Evolutionary conservation across 176 grass and related monocot species (phyloP).

Genomic region (Eleusine coracana): DNA sequence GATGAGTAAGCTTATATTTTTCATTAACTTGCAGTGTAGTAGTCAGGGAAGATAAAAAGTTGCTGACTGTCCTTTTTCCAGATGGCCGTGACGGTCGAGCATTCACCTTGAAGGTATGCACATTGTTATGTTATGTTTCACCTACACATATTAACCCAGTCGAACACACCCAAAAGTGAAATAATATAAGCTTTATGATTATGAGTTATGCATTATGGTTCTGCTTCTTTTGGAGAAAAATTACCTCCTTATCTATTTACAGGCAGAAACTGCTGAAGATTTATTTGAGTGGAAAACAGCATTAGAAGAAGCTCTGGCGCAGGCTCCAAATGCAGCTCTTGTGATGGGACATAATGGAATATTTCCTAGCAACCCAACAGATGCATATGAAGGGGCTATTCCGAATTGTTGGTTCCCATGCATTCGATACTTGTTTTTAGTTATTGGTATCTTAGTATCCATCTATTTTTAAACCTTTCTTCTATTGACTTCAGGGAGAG

Average conservation of each 20-base stretch:
- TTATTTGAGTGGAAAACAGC: slow-evolving; percentile 98
- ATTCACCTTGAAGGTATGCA: slow-evolving; percentile 94
- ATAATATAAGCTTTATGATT: slow-evolving; percentile 29
- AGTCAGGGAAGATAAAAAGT: slow-evolving; percentile 96
- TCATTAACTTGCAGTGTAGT: slow-evolving; percentile 73
- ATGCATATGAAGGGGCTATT: slow-evolving; percentile 87
- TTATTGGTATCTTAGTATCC: slow-evolving; percentile 6
- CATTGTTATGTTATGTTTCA: slow-evolving; percentile 21
- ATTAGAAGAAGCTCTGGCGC: slow-evolving; percentile 94
- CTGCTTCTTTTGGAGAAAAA: slow-evolving; percentile 15
- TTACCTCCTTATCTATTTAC: slow-evolving; percentile 19
- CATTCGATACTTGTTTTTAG: slow-evolving; percentile 28
- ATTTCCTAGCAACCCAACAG: slow-evolving; percentile 86
- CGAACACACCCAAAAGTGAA: slow-evolving; percentile 30
- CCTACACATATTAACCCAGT: slow-evolving; percentile 28
- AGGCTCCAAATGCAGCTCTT: slow-evolving; percentile 99
- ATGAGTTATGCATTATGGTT: slow-evolving; percentile 28
- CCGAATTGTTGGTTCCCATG: slow-evolving; percentile 72
- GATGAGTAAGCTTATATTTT: slow-evolving; percentile 21
- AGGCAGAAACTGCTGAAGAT: slow-evolving; percentile 95
- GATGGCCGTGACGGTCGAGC: slow-evolving; percentile 96
- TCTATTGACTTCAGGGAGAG: slow-evolving; percentile 74
- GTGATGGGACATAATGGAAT: slow-evolving; percentile 99
- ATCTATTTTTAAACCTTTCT: slow-evolving; percentile 24
- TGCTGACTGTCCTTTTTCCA: slow-evolving; percentile 97